These are phyloP conservation scores for Trichoderma hamatum DNA, from an alignment of 2,329 filamentous ascomycete species.

Conservation along the genomic window DNA sequence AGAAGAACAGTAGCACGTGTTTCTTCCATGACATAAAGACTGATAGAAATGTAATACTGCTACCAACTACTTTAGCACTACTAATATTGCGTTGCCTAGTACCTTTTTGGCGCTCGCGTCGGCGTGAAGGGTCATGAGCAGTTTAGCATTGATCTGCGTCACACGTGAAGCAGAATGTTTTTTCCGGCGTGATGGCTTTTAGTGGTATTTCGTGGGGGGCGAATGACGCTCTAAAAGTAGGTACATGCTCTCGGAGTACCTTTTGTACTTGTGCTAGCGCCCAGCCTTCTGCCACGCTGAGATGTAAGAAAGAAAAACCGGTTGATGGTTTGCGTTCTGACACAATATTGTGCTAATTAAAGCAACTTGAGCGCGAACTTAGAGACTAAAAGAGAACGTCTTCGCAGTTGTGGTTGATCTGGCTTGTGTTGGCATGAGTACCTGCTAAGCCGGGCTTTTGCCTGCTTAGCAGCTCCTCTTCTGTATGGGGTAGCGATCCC, in stretches of 20 bases:
- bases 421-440: neutral
- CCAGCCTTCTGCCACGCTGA: neutral
- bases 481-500: neutral
- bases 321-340: neutral
- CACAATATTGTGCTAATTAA: neutral
- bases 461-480: neutral
- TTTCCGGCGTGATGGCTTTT: slow-evolving; percentile 13
- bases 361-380: neutral
- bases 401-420: neutral
- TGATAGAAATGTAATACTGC: neutral
- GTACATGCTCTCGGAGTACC: neutral
- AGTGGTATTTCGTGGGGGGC: neutral
- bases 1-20: too few species aligned
- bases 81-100: neutral
- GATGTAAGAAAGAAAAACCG: neutral
- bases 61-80: neutral
- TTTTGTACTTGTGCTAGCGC: slow-evolving; percentile 12
- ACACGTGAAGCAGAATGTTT: slow-evolving; percentile 13
- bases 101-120: neutral
- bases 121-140: slow-evolving; percentile 13
- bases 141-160: slow-evolving; percentile 17
- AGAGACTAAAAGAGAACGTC: too few species aligned
- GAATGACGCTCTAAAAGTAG: slow-evolving; percentile 8
- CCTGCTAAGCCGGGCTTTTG: neutral
- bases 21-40: neutral